phyloP scores from a whole-genome alignment of 73 alveolate species.

The Paramecium bursaria region DNA sequence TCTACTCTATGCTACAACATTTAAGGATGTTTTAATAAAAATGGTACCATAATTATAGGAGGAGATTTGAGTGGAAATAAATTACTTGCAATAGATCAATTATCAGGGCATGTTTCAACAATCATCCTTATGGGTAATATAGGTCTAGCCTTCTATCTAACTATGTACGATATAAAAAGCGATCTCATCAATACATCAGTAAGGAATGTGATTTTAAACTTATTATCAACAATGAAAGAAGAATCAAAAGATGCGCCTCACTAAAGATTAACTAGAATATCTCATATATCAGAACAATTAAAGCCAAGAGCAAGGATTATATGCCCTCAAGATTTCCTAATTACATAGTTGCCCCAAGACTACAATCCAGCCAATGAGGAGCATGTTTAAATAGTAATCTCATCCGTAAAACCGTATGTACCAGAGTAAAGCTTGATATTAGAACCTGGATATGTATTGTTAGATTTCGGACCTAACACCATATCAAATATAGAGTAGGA shows the following conservation, averaged over 20 bases:
- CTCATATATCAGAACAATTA: constrained; percentile 18
- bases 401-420: constrained; percentile 7
- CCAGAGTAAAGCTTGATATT: constrained; percentile 13
- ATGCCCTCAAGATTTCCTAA: constrained; percentile 53
- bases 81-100: constrained; percentile 62
- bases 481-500: constrained; percentile 9
- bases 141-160: constrained; percentile 60
- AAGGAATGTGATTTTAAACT: constrained; percentile 43
- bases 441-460: constrained; percentile 22
- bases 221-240: constrained; percentile 18
- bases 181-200: constrained; percentile 20
- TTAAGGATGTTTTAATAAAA: constrained; percentile 27
- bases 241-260: constrained; percentile 59
- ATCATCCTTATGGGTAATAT: constrained; percentile 38
- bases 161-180: constrained; percentile 52
- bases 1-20: constrained; percentile 41
- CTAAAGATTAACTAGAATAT: constrained; percentile 52
- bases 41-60: constrained; percentile 61
- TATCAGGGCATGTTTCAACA: constrained; percentile 53
- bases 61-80: constrained; percentile 56
- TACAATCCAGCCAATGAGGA: constrained; percentile 41
- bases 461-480: constrained; percentile 57
- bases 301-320: constrained; percentile 58
- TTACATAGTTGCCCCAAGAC: constrained; percentile 34
- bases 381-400: constrained; percentile 24